These are phyloP conservation scores for Tolypocladium pustulatum DNA, from an alignment of 2,329 filamentous ascomycete species.

Conservation along the genomic window DNA sequence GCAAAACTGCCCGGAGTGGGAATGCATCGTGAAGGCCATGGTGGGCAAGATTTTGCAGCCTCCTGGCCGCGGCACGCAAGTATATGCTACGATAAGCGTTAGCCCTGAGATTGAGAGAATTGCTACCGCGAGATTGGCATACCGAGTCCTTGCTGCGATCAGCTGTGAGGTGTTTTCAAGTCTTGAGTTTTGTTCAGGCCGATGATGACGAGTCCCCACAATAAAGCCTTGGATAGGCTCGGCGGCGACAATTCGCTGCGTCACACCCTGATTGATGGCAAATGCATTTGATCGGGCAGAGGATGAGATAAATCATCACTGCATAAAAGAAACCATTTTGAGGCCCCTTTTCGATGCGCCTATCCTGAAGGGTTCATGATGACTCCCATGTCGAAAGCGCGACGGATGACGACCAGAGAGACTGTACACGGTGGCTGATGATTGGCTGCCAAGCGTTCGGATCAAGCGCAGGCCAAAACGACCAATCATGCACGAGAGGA, in stretches of 20 bases:
- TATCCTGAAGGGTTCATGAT: background rate
- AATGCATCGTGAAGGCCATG: slow-evolving; percentile 98
- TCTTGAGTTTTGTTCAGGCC: background rate
- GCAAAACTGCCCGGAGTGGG: slow-evolving; percentile 96
- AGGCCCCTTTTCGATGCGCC: background rate
- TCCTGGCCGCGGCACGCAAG: background rate
- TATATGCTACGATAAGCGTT: background rate
- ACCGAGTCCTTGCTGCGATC: background rate
- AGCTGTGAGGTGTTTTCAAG: background rate
- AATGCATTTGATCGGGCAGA: background rate
- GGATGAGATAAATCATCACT: background rate
- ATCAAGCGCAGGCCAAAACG: background rate
- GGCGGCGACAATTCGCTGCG: background rate
- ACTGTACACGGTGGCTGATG: background rate
- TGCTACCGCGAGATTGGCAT: background rate
- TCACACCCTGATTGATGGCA: background rate
- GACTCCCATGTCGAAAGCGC: background rate
- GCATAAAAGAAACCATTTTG: background rate
- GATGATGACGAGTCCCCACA: background rate
- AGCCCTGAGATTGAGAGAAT: no score
- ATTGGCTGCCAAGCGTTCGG: background rate
- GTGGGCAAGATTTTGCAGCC: background rate
- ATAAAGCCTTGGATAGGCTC: background rate
- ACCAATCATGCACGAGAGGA: background rate
- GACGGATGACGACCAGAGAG: background rate